Percentiles rank a stretch among this genome's conserved stretches.
These are phyloP conservation scores for Pholiota microspora DNA, from an alignment of 768 basidiomycete species.

Conservation along the genomic window DNA sequence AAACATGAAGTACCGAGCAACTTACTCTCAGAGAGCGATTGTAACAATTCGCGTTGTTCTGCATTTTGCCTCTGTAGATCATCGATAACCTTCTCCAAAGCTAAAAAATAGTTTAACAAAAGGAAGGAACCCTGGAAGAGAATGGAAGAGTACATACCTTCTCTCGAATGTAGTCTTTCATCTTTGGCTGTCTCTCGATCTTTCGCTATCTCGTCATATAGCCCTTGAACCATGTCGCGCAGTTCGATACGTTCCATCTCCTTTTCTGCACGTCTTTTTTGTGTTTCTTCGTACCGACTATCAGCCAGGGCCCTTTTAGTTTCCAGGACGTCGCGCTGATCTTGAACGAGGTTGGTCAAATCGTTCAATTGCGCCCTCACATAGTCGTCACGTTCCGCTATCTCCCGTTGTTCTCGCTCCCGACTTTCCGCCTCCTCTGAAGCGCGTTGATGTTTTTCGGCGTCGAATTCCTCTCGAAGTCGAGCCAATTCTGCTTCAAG, in stretches of 20 bases:
- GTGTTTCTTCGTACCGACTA: conserved; percentile 62
- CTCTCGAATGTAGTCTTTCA: conserved; percentile 49
- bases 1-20: background rate
- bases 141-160: conserved; percentile 40
- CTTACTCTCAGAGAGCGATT: conserved; percentile 55
- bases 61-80: conserved; percentile 57
- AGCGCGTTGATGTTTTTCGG: conserved; percentile 55
- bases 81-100: conserved; percentile 57
- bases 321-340: conserved; percentile 58
- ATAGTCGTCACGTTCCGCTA: conserved; percentile 57
- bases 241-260: conserved; percentile 56
- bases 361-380: conserved; percentile 63
- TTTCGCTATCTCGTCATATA: conserved; percentile 53
- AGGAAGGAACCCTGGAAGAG: background rate
- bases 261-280: conserved; percentile 54
- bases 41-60: conserved; percentile 57
- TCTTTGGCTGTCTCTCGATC: conserved; percentile 53
- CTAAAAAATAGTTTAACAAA: conserved; percentile 37
- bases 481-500: conserved; percentile 63
- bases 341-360: conserved; percentile 70
- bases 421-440: conserved; percentile 62
- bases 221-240: conserved; percentile 57
- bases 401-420: conserved; percentile 58
- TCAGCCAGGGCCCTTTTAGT: conserved; percentile 62
- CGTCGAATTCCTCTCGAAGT: conserved; percentile 57